Evolutionary conservation across 345 rosid genomes (phyloP), one percentile per base, ranked within the genome.

Genomic region (Corchorus capsularis): DNA sequence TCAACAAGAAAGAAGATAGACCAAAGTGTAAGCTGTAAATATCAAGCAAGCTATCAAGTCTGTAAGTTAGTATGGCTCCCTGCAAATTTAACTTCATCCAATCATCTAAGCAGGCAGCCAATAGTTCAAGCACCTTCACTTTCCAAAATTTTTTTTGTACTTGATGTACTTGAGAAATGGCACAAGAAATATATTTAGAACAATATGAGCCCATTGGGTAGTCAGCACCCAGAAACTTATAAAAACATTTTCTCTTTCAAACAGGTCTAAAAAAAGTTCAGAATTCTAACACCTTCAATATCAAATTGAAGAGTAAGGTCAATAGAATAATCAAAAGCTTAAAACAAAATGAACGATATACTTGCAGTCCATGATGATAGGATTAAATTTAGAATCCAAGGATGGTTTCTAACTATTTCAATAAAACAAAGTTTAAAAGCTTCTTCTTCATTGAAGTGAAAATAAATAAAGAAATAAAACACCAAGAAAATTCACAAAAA

Each of bases 151-250:
- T 32, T 27, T 4, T 69, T 50, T 69, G 4, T 32, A 69, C 4
- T 1, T 22, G 16, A 50, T 16, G 22, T 69, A 52, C 56, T 39
- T 50, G 34, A 52, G 60, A 35, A 52, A 52, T 16, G 16, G 14
- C 45, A 34, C 16, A 35, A 52, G 22, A 54, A 50, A 46, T n/a
- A 67, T 67, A 69, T 9, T 20, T 5, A n/a, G 32, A 69, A 17
- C 32, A 8, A 3, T 59, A 69, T 32, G 27, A 69, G 60, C 61
- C 32, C 41, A 41, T 69, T 10, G 17, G 56, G 60, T 17, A 50
- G 32, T 69, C 39, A 69, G 32, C 5, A 27, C 52, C 73, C 32
- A 52, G 46, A 69, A 69, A 52, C 34, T 69, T 34, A 32, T 69
- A 17, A 3, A 17, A 34, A 52, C 46, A 17, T 34, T 60, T 60